Evolutionary conservation across 2,329 filamentous ascomycete species (phyloP).

Genomic region (Leptographium lundbergii): DNA sequence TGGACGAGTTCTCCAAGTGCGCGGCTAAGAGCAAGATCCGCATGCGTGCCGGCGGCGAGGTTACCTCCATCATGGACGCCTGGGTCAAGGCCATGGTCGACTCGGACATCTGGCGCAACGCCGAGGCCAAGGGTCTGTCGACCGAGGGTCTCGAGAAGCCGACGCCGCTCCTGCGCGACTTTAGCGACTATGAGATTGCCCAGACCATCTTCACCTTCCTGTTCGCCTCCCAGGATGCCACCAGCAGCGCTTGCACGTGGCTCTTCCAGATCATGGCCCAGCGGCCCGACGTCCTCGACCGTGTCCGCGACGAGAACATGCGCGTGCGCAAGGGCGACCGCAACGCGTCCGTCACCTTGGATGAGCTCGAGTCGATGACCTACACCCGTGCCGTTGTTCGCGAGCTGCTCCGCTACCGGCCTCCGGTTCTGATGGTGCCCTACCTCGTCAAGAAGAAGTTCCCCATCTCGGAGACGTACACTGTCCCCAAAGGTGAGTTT

Average conservation of each 20-base stretch:
- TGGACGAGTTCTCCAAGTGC: slow-evolving; percentile 81
- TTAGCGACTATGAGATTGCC: slow-evolving; percentile 81
- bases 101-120: slow-evolving; percentile 69
- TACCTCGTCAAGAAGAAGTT: slow-evolving; percentile 93
- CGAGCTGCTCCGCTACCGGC: slow-evolving; percentile 84
- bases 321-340: slow-evolving; percentile 62
- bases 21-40: slow-evolving; percentile 86
- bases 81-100: slow-evolving; percentile 87
- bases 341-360: slow-evolving; percentile 59
- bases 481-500: slow-evolving; percentile 67
- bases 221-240: slow-evolving; percentile 95
- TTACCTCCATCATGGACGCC: slow-evolving; percentile 88
- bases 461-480: slow-evolving; percentile 77
- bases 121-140: slow-evolving; percentile 57
- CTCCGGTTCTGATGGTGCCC: slow-evolving; percentile 93
- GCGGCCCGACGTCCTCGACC: slow-evolving; percentile 81
- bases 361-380: slow-evolving; percentile 74
- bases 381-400: slow-evolving; percentile 89
- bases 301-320: slow-evolving; percentile 84
- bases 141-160: slow-evolving; percentile 69
- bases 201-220: slow-evolving; percentile 94
- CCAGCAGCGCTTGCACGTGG: slow-evolving; percentile 87
- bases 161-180: slow-evolving; percentile 67
- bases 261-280: slow-evolving; percentile 90
- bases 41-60: slow-evolving; percentile 76